phyloP scores from a whole-genome alignment of 2,329 filamentous ascomycete species.

The Diaporthe batatas region DNA sequence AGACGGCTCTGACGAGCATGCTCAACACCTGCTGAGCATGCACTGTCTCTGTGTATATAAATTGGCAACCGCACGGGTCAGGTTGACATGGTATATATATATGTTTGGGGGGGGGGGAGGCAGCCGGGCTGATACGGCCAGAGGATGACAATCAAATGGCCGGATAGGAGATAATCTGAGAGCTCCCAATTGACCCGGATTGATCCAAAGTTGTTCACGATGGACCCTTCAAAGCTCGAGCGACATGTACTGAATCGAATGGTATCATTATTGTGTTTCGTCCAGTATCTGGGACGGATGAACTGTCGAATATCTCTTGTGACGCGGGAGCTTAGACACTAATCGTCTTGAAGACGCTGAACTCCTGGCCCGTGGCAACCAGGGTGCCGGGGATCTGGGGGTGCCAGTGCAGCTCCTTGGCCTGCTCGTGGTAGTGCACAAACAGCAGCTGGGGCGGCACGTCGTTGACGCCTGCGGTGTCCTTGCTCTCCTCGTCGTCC shows the following conservation, averaged over 20 bases:
- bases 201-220: not conserved
- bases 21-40: conserved; percentile 69
- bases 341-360: conserved; percentile 88
- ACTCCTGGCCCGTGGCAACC: conserved; percentile 91
- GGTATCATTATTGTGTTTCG: conserved; percentile 18
- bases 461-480: conserved; percentile 87
- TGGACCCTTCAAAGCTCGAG: not conserved
- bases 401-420: conserved; percentile 98
- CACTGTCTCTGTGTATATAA: not conserved
- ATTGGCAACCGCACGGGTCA: not conserved
- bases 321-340: conserved; percentile 69
- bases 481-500: conserved; percentile 95
- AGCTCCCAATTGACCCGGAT: not conserved
- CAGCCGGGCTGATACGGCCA: not conserved
- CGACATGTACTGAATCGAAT: conserved; percentile 2
- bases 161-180: not conserved
- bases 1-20: conserved; percentile 75
- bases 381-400: conserved; percentile 92
- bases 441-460: conserved; percentile 96
- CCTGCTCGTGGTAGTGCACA: conserved; percentile 94
- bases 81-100: not conserved
- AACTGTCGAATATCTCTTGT: not conserved
- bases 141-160: not conserved
- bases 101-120: no score
- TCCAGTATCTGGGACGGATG: not conserved